A percentile compares a stretch with the other conserved stretches of the same genome.
These are phyloP conservation scores for Tilletia caries DNA, from an alignment of 1,284 basidiomycete genomes.

Conservation along the genomic window DNA sequence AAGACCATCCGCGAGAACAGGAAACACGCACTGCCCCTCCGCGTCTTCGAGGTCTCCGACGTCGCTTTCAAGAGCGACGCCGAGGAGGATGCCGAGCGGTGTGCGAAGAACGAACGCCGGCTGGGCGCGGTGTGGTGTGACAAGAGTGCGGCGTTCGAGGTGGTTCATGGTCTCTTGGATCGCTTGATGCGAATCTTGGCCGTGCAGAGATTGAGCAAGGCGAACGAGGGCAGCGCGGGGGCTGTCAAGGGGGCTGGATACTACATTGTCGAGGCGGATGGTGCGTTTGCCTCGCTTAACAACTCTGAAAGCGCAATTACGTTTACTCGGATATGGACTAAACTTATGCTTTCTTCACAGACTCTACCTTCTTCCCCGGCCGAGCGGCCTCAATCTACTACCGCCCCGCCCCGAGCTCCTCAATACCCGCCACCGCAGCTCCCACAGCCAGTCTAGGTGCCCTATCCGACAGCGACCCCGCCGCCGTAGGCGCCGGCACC, in stretches of 20 bases:
- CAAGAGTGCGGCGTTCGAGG: slow-evolving; percentile 92
- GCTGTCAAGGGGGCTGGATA: slow-evolving; percentile 67
- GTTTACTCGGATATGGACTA: not conserved
- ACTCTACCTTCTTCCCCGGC: slow-evolving; percentile 89
- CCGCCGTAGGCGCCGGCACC: slow-evolving; percentile 21
- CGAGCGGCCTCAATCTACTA: slow-evolving; percentile 87
- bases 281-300: slow-evolving; percentile 60
- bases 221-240: slow-evolving; percentile 55
- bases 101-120: slow-evolving; percentile 79
- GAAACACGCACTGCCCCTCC: slow-evolving; percentile 84
- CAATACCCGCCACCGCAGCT: slow-evolving; percentile 36
- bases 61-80: slow-evolving; percentile 71
- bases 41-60: slow-evolving; percentile 90
- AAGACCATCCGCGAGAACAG: slow-evolving; percentile 97
- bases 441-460: slow-evolving; percentile 17
- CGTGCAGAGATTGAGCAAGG: slow-evolving; percentile 70
- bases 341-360: slow-evolving; percentile 55
- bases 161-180: slow-evolving; percentile 91
- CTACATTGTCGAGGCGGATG: slow-evolving; percentile 80
- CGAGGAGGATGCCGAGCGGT: slow-evolving; percentile 63
- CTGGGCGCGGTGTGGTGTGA: slow-evolving; percentile 91
- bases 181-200: slow-evolving; percentile 91
- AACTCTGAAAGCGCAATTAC: slow-evolving; percentile 13
- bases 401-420: slow-evolving; percentile 61
- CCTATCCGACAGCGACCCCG: slow-evolving; percentile 32